These are phyloP conservation scores for Boletus bicolor DNA, from an alignment of 768 basidiomycete species.

Conservation along the genomic window DNA sequence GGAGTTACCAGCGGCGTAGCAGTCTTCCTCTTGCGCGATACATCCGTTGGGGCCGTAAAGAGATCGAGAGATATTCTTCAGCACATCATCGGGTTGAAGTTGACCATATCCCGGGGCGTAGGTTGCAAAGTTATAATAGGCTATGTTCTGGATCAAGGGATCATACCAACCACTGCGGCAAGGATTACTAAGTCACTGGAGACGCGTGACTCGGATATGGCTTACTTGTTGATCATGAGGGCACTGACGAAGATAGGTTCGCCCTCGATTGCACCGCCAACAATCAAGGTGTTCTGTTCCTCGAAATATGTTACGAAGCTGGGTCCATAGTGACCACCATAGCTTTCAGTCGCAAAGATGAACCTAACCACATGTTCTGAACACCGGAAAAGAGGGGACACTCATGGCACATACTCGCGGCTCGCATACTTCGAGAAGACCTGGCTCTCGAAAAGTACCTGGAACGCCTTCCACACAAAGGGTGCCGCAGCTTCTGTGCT, in stretches of 20 bases:
- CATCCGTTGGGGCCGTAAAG: constrained; percentile 52
- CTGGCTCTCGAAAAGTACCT: constrained; percentile 56
- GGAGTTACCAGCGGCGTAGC: constrained; percentile 52
- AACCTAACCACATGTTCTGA: constrained; percentile 38
- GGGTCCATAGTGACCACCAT: constrained; percentile 67
- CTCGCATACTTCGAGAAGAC: constrained; percentile 50
- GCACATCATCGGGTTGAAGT: constrained; percentile 46
- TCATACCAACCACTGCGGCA: constrained; percentile 58
- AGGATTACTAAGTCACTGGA: not conserved
- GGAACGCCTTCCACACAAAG: constrained; percentile 60
- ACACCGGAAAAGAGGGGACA: not conserved
- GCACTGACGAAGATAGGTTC: constrained; percentile 54
- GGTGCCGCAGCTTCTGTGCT: constrained; percentile 49
- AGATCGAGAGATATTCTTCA: constrained; percentile 45
- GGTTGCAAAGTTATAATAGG: constrained; percentile 57
- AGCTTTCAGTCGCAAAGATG: constrained; percentile 63
- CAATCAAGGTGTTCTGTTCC: constrained; percentile 55
- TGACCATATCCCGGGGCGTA: constrained; percentile 67
- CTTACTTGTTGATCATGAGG: constrained; percentile 63
- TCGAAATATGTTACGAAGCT: constrained; percentile 63
- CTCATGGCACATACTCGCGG: constrained; percentile 43
- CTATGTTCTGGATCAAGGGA: constrained; percentile 58
- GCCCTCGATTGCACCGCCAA: constrained; percentile 41
- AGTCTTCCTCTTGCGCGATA: constrained; percentile 50
- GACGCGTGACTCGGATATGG: not conserved